Evolutionary conservation across 441 rosid genomes (phyloP), one percentile per base, ranked within the genome.

Genomic region (Jatropha podagrica): DNA sequence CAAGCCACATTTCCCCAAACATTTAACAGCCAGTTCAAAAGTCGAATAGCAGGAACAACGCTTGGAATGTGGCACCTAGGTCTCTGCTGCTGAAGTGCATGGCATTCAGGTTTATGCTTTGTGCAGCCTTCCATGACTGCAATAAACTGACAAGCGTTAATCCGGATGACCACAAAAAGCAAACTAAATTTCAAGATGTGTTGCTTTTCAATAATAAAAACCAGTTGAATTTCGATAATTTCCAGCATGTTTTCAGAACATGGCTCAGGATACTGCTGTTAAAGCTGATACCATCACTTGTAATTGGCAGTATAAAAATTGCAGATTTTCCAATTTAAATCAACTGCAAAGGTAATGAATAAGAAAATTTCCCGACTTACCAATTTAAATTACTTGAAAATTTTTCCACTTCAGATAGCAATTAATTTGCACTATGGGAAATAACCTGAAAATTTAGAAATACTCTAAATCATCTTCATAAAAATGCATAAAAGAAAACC

Each of bases 381-480:
- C 68, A 11, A 4, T 61, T 26, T 27, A 48, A 61, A 72, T 32
- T 72, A 72, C n/a, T 46, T 27, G 17, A 52, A 4, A 5, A 32
- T 11, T 18, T 26, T 51, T 4, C 27, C 48, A 46, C 59, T 44
- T 72, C 14, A 72, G 74, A 42, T 0, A 13, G 44, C 32, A 17
- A 62, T 49, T 48, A 60, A n/a, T 68, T 68, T 7, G 49, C 48
- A 11, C 37, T 73, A 58, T 73, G 64, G 32, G 76, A 61, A 5
- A 62, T 62, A 62, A 73, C 76, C 69, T 73, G 58, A 59, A 73
- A 26, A 38, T 61, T 62, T 14, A 63, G 23, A 72, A 7, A 38
- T 72, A 26, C 18, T 13, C 12, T 20, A 20, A 44, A 44, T 44
- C 20, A 38, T 23, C 14, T 12, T 4, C 7, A 32, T 41, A 20